Evolutionary conservation across 2,329 filamentous ascomycete species (phyloP).

Genomic region (Bimuria novae-zelandiae): DNA sequence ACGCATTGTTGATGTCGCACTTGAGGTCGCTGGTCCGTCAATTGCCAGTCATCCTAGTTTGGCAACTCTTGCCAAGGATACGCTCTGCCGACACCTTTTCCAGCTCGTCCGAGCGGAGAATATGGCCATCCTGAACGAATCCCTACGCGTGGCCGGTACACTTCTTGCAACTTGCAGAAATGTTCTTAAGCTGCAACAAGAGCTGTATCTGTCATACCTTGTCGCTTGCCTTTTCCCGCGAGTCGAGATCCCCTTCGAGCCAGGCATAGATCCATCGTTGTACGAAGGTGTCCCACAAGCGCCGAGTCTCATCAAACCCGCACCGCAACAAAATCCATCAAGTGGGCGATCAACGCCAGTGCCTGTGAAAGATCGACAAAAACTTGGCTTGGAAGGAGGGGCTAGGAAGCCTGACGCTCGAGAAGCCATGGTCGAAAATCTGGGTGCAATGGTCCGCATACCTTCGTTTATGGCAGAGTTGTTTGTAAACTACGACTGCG

Average conservation of each 20-base stretch:
- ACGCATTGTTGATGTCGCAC: constrained; percentile 93
- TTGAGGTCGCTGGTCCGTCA: constrained; percentile 93
- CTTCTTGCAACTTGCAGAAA: constrained; percentile 86
- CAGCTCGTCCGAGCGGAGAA: constrained; percentile 96
- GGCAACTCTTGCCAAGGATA: constrained; percentile 86
- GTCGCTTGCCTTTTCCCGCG: constrained; percentile 91
- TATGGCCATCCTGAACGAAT: constrained; percentile 91
- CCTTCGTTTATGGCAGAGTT: constrained; percentile 93
- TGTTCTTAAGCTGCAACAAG: constrained; percentile 93
- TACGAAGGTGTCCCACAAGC: constrained; percentile 93
- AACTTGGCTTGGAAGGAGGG: constrained; percentile 88
- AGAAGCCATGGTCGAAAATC: constrained; percentile 97
- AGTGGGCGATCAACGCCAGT: constrained; percentile 91
- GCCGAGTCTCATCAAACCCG: constrained; percentile 81
- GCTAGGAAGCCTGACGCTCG: constrained; percentile 90
- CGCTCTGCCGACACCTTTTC: constrained; percentile 90
- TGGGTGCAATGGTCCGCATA: constrained; percentile 89
- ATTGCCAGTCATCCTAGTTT: constrained; percentile 91
- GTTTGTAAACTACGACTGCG: constrained; percentile 98
- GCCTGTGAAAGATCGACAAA: constrained; percentile 88
- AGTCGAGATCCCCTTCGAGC: constrained; percentile 90
- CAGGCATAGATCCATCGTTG: constrained; percentile 85
- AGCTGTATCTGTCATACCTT: constrained; percentile 91
- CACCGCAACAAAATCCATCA: constrained; percentile 65
- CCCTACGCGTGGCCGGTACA: constrained; percentile 88